These are phyloP conservation scores for Arthrobotrys sinensis DNA, from an alignment of 2,329 filamentous ascomycete species.

Conservation along the genomic window DNA sequence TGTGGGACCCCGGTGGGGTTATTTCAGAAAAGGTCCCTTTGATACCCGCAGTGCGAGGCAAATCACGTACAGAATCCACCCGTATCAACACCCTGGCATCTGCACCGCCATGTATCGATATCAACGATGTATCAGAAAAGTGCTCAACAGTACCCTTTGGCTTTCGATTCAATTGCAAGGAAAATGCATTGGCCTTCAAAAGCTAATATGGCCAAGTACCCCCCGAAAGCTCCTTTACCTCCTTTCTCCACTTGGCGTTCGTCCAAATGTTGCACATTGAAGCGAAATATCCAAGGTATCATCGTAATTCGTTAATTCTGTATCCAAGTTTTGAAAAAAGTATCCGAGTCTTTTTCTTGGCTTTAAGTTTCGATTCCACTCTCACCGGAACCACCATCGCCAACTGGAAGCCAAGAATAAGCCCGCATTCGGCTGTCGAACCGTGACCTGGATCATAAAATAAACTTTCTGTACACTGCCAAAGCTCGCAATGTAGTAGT, in stretches of 20 bases:
- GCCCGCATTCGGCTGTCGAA: slow-evolving; percentile 32
- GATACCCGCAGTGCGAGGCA: slow-evolving; percentile 7
- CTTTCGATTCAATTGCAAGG: neutral
- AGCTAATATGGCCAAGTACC: slow-evolving; percentile 6
- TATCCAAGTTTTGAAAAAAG: neutral
- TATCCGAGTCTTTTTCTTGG: slow-evolving; percentile 16
- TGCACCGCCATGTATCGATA: slow-evolving; percentile 11
- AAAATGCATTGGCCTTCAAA: slow-evolving; percentile 8
- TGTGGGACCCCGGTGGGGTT: slow-evolving; percentile 13
- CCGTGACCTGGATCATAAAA: slow-evolving; percentile 26
- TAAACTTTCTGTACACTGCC: slow-evolving; percentile 32
- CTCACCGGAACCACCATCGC: neutral
- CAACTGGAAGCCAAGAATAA: slow-evolving; percentile 13
- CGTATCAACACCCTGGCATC: neutral
- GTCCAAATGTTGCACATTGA: neutral
- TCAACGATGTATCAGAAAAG: slow-evolving; percentile 21
- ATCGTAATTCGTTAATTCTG: neutral
- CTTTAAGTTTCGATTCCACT: slow-evolving; percentile 15
- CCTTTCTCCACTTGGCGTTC: slow-evolving; percentile 10
- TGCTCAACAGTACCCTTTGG: slow-evolving; percentile 9
- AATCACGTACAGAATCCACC: slow-evolving; percentile 4
- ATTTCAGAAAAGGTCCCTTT: slow-evolving; percentile 1
- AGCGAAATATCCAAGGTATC: slow-evolving; percentile 3
- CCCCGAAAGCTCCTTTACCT: neutral
- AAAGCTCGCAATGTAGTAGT: slow-evolving; percentile 2